phyloP scores from a whole-genome alignment of 2,329 filamentous ascomycete genomes.

The Alternaria consortialis region DNA sequence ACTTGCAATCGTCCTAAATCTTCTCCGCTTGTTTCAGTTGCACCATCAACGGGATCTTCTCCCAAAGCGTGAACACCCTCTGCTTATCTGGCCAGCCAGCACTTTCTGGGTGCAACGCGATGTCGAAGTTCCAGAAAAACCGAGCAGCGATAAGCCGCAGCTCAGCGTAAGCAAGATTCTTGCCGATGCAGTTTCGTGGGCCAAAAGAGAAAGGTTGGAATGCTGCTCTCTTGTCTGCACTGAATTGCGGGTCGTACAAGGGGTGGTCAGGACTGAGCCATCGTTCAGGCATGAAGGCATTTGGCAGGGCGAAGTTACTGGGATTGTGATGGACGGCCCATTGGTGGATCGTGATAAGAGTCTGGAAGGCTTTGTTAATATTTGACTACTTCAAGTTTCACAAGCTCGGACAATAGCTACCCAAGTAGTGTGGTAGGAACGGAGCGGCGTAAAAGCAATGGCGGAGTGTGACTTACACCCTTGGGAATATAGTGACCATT shows the following conservation, averaged over 20 bases:
- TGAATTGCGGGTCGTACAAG: constrained; percentile 22
- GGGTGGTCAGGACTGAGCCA: constrained; percentile 24
- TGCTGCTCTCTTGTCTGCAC: constrained; percentile 36
- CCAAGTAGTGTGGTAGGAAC: not conserved
- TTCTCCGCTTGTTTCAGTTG: not conserved
- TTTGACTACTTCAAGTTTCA: rapidly evolving
- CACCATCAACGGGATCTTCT: not conserved
- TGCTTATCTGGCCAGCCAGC: not conserved
- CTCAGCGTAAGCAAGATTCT: constrained; percentile 49
- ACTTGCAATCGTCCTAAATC: not conserved
- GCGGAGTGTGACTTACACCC: constrained; percentile 12
- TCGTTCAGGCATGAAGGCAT: constrained; percentile 33
- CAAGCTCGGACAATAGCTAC: not conserved
- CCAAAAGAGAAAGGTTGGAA: constrained; percentile 37
- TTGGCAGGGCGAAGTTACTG: constrained; percentile 33
- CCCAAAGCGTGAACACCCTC: not conserved
- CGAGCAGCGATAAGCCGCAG: constrained; percentile 51
- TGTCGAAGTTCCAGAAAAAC: constrained; percentile 52
- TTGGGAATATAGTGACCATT: constrained; percentile 24
- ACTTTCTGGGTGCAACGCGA: constrained; percentile 19
- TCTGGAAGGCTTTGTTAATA: not conserved
- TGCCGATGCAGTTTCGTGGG: constrained; percentile 26
- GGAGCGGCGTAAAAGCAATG: not conserved
- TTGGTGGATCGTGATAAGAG: constrained; percentile 22
- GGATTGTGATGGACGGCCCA: constrained; percentile 25